phyloP scores from a whole-genome alignment of 2,329 filamentous ascomycete genomes.

The Pestalotiopsis sp. region DNA sequence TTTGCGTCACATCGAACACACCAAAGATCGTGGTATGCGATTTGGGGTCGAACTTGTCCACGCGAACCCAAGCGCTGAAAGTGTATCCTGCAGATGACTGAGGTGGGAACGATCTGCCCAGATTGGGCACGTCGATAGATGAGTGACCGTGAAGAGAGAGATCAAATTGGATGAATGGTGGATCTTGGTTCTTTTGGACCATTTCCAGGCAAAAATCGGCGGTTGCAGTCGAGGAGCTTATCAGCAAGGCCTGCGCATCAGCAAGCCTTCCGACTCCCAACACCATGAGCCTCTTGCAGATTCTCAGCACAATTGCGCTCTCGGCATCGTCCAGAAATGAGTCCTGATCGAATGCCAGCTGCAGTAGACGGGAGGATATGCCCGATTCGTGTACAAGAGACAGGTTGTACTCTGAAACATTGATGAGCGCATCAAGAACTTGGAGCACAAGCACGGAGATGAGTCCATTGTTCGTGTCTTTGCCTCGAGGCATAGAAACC shows the following conservation, averaged over 20 bases:
- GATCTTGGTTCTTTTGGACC: constrained; percentile 73
- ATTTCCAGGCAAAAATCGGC: constrained; percentile 75
- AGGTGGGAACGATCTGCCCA: constrained; percentile 85
- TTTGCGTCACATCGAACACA: constrained; percentile 87
- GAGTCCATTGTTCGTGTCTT: constrained; percentile 43
- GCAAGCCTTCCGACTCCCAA: constrained; percentile 80
- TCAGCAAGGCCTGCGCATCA: constrained; percentile 76
- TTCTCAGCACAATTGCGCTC: constrained; percentile 59
- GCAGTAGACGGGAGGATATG: constrained; percentile 68
- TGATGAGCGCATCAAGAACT: constrained; percentile 60
- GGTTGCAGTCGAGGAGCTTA: constrained; percentile 51
- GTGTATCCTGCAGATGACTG: constrained; percentile 82
- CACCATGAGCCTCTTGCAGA: constrained; percentile 71
- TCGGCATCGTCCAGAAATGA: constrained; percentile 58
- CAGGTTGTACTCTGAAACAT: constrained; percentile 69
- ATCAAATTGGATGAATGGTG: constrained; percentile 92
- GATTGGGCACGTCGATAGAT: constrained; percentile 85
- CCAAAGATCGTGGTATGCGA: constrained; percentile 96
- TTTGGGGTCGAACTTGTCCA: constrained; percentile 82
- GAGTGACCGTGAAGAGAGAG: constrained; percentile 85
- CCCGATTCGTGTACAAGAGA: constrained; percentile 73
- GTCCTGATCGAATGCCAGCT: constrained; percentile 58
- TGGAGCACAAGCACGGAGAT: constrained; percentile 68
- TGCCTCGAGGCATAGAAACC: constrained; percentile 59
- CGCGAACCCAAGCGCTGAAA: constrained; percentile 83